Percentiles rank a stretch among this genome's conserved stretches.
Conservation (phyloP, 768 basidiomycete genomes). For the Gelatoporia subvermispora region DNA sequence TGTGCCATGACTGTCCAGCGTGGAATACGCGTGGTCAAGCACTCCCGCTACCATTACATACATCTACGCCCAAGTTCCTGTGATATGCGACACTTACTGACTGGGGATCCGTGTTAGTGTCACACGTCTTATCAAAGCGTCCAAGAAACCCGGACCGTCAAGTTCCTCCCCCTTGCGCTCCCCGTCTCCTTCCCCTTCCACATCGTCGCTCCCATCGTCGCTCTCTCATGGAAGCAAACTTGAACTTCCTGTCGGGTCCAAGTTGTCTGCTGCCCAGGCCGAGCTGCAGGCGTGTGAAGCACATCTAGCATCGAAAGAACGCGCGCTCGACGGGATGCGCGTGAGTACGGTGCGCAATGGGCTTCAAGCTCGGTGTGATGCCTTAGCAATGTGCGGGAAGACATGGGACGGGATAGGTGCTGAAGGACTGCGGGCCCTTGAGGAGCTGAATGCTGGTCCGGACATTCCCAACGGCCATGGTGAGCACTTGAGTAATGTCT, state of each 20-base stretch:
- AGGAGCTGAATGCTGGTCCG: not conserved
- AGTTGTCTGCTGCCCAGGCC: constrained; percentile 62
- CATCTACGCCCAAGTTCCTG: too few species aligned
- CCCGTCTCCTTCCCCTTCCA: constrained; percentile 27
- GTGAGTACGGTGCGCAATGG: constrained; percentile 57
- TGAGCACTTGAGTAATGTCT: constrained; percentile 13
- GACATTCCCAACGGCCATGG: constrained; percentile 21
- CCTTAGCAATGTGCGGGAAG: constrained; percentile 66
- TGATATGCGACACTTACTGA: too few species aligned
- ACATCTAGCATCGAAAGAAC: constrained; percentile 66
- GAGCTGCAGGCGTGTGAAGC: constrained; percentile 82
- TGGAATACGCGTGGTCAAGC: not conserved
- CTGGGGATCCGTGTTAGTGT: constrained; percentile 39
- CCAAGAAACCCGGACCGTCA: constrained; percentile 44
- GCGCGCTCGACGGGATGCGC: constrained; percentile 50
- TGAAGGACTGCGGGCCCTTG: constrained; percentile 44
- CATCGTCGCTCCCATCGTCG: constrained; percentile 39
- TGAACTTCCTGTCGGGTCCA: constrained; percentile 28
- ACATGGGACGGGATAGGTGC: constrained; percentile 65
- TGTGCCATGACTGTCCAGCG: not conserved
- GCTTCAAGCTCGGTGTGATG: constrained; percentile 54
- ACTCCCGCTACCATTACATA: too few species aligned
- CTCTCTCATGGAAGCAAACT: constrained; percentile 4
- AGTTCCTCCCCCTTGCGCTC: constrained; percentile 21
- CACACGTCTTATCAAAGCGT: constrained; percentile 74